Conservation (phyloP, 495 filamentous ascomycete genomes). For the Tuber melanosporum region DNA sequence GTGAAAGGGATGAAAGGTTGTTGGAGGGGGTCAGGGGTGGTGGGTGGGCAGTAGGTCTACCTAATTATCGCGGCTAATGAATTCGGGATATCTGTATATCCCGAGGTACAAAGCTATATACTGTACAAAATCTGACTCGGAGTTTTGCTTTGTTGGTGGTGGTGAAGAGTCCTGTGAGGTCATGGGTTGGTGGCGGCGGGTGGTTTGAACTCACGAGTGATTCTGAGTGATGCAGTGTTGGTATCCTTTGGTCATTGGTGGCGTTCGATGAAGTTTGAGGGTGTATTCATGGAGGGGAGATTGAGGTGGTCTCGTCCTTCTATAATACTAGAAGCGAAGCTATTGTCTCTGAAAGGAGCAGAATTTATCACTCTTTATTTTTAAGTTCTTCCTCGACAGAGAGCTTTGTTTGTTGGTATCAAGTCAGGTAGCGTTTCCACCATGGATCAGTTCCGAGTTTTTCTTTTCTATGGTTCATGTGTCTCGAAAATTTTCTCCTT, state of each 20-base stretch:
- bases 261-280: background rate
- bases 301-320: background rate
- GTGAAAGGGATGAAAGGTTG: background rate
- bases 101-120: background rate
- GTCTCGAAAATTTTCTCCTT: background rate
- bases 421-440: background rate
- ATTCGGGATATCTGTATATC: background rate
- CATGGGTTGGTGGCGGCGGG: background rate
- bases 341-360: background rate
- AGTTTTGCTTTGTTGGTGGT: background rate
- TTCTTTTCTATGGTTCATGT: background rate
- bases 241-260: background rate
- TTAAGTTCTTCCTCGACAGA: background rate
- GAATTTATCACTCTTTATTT: background rate
- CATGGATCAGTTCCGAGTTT: background rate
- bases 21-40: background rate
- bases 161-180: background rate
- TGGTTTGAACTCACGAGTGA: background rate
- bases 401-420: background rate
- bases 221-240: background rate
- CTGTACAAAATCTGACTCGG: background rate
- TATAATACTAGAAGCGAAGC: background rate
- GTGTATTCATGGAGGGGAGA: background rate
- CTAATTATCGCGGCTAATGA: background rate
- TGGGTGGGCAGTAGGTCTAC: background rate